Evolutionary conservation across 768 basidiomycete species (phyloP), one percentile per base, ranked within the genome.

Genomic region (Russula earlei): DNA sequence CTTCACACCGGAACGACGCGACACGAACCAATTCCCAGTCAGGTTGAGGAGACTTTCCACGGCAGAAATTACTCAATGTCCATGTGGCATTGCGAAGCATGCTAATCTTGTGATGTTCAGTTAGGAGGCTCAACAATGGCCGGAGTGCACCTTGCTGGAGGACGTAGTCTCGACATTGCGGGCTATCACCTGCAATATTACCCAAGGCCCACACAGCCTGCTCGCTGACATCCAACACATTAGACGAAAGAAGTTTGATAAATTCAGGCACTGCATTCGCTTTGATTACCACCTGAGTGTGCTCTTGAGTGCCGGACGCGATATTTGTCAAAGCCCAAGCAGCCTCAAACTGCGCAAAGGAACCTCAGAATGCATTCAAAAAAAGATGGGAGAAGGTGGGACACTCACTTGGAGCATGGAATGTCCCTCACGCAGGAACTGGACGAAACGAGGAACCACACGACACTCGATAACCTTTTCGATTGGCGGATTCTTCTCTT

Each of bases 131-230:
- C 60, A 98, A 74, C 54, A 99, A 76, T n/a, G 96, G 96, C 54
- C 91, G 78, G 59, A 99, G 75, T 31, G 96, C 95, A 58, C 93
- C 93, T 67, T 90, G 83, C 66, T 91, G 85, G 49, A 99, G 81
- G 50, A 98, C 96, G 65, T 93, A 94, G 69, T 99, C 96, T 66
- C 96, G 76, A 79, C 96, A 99, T 68, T 88, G 84, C 20, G 96
- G 96, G 62, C 92, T 95, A 71, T 99, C 96, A 58, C 96, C 96
- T 51, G 96, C 96, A 62, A 99, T 98, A 74, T 99, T 99, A 55
- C 96, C 96, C 58, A 99, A 79, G 20, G 96, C 96, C 96, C 95
- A 99, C 24, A 99, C 96, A 24, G 96, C 96, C 73, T 99, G 96
- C 73, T 99, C 96, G 58, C 95, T 85, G 59, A 99, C 96, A 72